Evolutionary conservation across 1,284 basidiomycete genomes (phyloP).

Genomic region (Thecaphora thlaspeos): DNA sequence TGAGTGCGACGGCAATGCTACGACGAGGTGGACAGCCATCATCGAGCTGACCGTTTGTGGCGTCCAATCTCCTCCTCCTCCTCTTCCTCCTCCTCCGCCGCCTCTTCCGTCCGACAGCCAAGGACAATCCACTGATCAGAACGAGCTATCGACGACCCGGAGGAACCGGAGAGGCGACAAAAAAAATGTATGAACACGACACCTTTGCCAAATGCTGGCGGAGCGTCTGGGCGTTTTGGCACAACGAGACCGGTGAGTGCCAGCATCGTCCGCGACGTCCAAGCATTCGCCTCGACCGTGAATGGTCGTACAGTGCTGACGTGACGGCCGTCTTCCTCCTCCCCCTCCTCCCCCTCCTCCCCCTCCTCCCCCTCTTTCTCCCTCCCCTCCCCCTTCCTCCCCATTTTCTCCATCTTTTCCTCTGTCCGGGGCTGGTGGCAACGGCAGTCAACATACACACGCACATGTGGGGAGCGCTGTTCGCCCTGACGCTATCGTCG

Average conservation of each 20-base stretch:
- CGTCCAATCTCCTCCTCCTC: no score
- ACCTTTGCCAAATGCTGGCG: slow-evolving; percentile 50
- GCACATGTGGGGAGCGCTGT: slow-evolving; percentile 73
- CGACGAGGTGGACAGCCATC: no score
- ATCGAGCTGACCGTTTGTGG: no score
- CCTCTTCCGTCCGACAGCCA: no score
- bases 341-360: background rate
- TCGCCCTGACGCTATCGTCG: slow-evolving; percentile 65
- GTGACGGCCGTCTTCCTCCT: no score
- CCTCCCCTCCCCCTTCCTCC: background rate
- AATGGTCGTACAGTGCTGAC: no score
- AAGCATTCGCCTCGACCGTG: no score
- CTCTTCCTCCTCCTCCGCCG: no score
- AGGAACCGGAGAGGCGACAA: slow-evolving; percentile 18
- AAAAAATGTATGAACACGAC: slow-evolving; percentile 44
- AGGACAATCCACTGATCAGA: slow-evolving; percentile 51
- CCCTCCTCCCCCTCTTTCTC: background rate
- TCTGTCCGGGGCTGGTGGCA: no score
- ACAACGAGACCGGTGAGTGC: slow-evolving; percentile 53
- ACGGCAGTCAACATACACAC: slow-evolving; percentile 83
- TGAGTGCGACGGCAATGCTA: no score
- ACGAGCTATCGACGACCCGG: slow-evolving; percentile 54
- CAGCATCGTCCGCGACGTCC: no score
- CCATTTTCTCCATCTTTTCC: background rate
- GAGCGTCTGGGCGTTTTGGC: slow-evolving; percentile 55